Percentiles rank a stretch among this genome's conserved stretches.
Evolutionary conservation across 2,329 filamentous ascomycete species (phyloP).

Genomic region (Trichophyton simii): DNA sequence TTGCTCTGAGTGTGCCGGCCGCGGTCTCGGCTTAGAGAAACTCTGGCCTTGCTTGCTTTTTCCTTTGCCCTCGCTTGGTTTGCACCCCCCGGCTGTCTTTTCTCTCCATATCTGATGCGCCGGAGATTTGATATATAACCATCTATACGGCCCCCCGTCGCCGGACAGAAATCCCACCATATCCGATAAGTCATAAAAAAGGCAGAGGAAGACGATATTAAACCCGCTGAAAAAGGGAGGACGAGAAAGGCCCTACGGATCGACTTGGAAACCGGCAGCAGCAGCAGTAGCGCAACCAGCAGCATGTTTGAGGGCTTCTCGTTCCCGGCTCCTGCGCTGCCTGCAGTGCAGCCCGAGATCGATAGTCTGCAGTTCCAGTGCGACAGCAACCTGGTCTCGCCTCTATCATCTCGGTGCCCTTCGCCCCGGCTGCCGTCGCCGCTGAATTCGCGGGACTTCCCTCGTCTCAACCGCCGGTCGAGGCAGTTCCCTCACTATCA

Average conservation of each 20-base stretch:
- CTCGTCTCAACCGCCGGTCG: constrained; percentile 1
- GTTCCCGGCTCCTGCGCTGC: constrained; percentile 27
- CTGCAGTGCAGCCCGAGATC: constrained; percentile 22
- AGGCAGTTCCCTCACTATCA: background rate
- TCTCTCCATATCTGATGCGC: background rate
- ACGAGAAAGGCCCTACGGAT: no score
- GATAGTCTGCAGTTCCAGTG: constrained; percentile 24
- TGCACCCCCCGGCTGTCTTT: background rate
- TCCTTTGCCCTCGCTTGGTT: background rate
- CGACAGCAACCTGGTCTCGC: constrained; percentile 28
- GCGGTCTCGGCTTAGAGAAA: background rate
- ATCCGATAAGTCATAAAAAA: no score
- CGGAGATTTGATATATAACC: background rate
- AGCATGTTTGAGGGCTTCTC: constrained; percentile 33
- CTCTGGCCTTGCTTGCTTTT: background rate
- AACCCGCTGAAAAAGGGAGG: no score
- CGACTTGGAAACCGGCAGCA: no score
- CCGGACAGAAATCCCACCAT: background rate
- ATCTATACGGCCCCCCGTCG: background rate
- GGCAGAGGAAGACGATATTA: no score
- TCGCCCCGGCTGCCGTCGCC: constrained; percentile 23
- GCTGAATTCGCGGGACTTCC: constrained; percentile 2
- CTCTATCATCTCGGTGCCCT: constrained; percentile 31
- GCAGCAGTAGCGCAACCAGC: background rate
- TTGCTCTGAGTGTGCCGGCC: background rate